Evolutionary conservation across 2,329 filamentous ascomycete genomes (phyloP).

Genomic region (Hirsutella thompsonii): DNA sequence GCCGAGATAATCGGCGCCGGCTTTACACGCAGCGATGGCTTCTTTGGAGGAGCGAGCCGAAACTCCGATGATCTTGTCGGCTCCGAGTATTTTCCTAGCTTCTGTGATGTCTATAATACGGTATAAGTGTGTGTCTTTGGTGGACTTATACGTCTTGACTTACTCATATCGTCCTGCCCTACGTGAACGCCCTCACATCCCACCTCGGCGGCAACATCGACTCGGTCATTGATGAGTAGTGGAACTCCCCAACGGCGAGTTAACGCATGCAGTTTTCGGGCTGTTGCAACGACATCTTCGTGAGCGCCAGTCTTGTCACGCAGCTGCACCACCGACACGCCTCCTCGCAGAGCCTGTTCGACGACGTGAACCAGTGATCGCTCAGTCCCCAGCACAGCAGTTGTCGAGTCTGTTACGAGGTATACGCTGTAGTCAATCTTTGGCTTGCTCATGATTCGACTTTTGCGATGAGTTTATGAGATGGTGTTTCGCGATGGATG

Average conservation of each 20-base stretch:
- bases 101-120: conserved; percentile 5
- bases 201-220: conserved; percentile 77
- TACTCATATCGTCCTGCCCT: conserved; percentile 86
- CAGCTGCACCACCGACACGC: conserved; percentile 79
- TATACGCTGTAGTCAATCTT: conserved; percentile 68
- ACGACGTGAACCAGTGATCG: conserved; percentile 62
- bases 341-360: conserved; percentile 60
- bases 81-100: conserved; percentile 62
- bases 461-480: too few relatives aligned
- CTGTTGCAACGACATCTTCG: conserved; percentile 55
- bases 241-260: conserved; percentile 59
- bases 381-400: conserved; percentile 56
- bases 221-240: conserved; percentile 82
- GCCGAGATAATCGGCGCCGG: conserved; percentile 82
- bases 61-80: conserved; percentile 73
- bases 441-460: neutral
- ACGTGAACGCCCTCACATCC: conserved; percentile 88
- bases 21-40: conserved; percentile 55
- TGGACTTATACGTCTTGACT: conserved; percentile 10
- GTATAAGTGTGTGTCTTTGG: too few relatives aligned
- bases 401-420: conserved; percentile 87
- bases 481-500: too few relatives aligned
- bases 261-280: conserved; percentile 55
- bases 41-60: conserved; percentile 68
- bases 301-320: conserved; percentile 79